Evolutionary conservation across 768 basidiomycete species (phyloP).

Genomic region (Serendipita vermifera): DNA sequence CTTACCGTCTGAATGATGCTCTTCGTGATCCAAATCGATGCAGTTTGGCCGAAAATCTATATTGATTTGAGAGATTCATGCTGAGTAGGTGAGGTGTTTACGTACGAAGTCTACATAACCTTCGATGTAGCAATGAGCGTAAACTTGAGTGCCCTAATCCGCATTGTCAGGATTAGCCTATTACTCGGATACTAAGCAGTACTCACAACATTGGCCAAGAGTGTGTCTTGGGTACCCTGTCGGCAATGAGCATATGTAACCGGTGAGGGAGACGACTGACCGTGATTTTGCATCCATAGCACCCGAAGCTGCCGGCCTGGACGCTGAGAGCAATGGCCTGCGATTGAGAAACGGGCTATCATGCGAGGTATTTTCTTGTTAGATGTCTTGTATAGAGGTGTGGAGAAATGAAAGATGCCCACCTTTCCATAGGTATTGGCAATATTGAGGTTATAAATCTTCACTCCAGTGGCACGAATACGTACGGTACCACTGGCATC

Average conservation of each 20-base stretch:
- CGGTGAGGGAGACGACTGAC: neutral
- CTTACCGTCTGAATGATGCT: neutral
- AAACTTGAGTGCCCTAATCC: slow-evolving; percentile 1
- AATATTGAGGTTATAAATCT: slow-evolving; percentile 2
- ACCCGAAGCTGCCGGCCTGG: slow-evolving; percentile 1
- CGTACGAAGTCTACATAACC: slow-evolving; percentile 8
- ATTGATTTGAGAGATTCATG: neutral
- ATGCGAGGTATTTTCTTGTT: no score
- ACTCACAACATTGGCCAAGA: slow-evolving; percentile 1
- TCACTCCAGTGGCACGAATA: slow-evolving; percentile 13
- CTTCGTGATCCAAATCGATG: slow-evolving; percentile 8
- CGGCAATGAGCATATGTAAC: neutral
- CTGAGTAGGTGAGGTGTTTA: no score
- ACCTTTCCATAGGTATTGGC: slow-evolving; percentile 6
- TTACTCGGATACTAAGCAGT: neutral
- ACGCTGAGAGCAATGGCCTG: slow-evolving; percentile 6
- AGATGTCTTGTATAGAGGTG: neutral
- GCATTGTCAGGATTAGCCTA: neutral
- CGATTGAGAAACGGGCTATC: slow-evolving; percentile 9
- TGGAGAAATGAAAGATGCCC: neutral
- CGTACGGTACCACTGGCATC: slow-evolving; percentile 15
- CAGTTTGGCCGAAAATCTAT: slow-evolving; percentile 8
- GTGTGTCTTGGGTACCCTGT: slow-evolving; percentile 6
- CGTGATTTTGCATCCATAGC: slow-evolving; percentile 2
- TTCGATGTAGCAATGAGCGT: neutral